Evolutionary conservation across 306 rosid species (phyloP).

Genomic region (Acacia melanoxylon): DNA sequence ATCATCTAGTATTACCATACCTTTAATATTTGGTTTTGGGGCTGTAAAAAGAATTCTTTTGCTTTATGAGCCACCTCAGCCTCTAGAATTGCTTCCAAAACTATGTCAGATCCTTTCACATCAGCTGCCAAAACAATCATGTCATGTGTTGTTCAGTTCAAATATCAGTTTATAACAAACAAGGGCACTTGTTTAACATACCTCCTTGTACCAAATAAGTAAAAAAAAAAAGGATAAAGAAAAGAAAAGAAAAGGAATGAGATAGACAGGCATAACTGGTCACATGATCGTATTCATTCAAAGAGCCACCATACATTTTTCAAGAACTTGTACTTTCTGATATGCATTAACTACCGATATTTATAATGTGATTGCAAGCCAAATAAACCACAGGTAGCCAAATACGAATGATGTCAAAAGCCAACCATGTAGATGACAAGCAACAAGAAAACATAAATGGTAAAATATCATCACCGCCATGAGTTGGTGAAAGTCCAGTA

Average conservation of each 20-base stretch:
- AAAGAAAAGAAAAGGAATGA: not conserved
- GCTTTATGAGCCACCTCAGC: conserved; percentile 86
- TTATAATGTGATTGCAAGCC: not conserved
- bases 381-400: conserved; percentile 3
- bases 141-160: conserved; percentile 28
- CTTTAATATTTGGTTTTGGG: conserved; percentile 55
- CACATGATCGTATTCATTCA: conserved; percentile 18
- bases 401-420: conserved; percentile 17
- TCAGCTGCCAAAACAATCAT: conserved; percentile 53
- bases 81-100: conserved; percentile 82
- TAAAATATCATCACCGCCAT: conserved; percentile 50
- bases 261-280: not conserved
- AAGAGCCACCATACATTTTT: conserved; percentile 18
- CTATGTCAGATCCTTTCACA: conserved; percentile 66
- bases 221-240: no score
- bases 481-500: conserved; percentile 67
- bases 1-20: conserved; percentile 22
- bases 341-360: conserved; percentile 5
- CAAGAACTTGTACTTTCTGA: not conserved
- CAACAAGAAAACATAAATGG: conserved; percentile 24
- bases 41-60: conserved; percentile 79
- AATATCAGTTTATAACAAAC: conserved; percentile 25
- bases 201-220: not conserved
- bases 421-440: conserved; percentile 12
- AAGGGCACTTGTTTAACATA: not conserved